Evolutionary conservation across 2,329 filamentous ascomycete genomes (phyloP), one percentile per base, ranked within the genome.

Genomic region (Sporothrix globosa): DNA sequence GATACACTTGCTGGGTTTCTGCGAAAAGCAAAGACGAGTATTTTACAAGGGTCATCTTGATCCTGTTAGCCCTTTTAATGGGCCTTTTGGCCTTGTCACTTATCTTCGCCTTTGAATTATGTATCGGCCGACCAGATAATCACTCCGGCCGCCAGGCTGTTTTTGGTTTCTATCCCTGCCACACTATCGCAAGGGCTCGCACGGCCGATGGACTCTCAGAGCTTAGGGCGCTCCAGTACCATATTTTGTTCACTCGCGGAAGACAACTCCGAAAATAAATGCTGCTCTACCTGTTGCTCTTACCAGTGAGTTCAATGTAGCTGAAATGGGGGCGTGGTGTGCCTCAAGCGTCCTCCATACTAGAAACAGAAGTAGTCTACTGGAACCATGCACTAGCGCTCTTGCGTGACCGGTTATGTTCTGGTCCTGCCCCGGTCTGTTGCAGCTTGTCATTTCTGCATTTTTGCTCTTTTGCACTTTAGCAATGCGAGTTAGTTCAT

Each of bases 71-170:
- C 17, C n/a, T 3, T 24, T 24, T 14, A 7, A 4, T 48, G 6
- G 14, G 14, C 14, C 14, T 14, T 48, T 48, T 46, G 13, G 3
- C 30, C 30, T 34, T 7, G 34, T 1, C 34, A 30, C 30, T 30
- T 5, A 30, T 27, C 4, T 30, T 54, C 27, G 52, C 21, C 21
- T 52, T 52, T n/a, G 5, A 52, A 52, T 7, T 46, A 1, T 14
- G 56, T 60, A 19, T 60, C 56, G 56, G 56, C 56, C 56, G 56
- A 60, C 30, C 19, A 13, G 17, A 13, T 34, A 58, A 39, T 3
- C 54, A 34, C 19, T 17, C 27, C 30, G 30, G 19, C 30, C 21
- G 9, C 58, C 46, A 61, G 39, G 39, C 34, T 46, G 34, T 7
- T 21, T 41, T 61, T n/a, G 34, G 34, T 3, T 41, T 14, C 30